Percentiles rank a stretch among this genome's conserved stretches.
Conservation (phyloP, 495 filamentous ascomycete species). For the Penicillium silybi region DNA sequence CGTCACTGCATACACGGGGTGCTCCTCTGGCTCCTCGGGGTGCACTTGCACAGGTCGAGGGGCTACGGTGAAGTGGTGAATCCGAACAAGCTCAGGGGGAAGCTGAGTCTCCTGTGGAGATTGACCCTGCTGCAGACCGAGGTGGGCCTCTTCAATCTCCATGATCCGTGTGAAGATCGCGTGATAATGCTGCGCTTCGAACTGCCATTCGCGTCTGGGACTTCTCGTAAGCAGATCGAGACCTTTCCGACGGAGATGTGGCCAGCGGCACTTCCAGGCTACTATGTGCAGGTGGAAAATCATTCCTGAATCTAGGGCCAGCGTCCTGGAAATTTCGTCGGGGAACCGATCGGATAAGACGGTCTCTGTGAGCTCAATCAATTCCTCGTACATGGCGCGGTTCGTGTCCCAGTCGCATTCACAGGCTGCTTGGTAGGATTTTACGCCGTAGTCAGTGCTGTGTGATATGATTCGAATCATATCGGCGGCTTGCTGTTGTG, state of each 20-base stretch:
- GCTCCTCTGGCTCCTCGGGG: neutral
- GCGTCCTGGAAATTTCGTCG: slow-evolving; percentile 4
- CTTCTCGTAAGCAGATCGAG: slow-evolving; percentile 10
- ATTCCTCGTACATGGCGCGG: slow-evolving; percentile 4
- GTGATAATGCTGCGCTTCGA: slow-evolving; percentile 10
- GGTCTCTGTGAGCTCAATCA: slow-evolving; percentile 3
- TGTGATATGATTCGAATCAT: slow-evolving; percentile 10
- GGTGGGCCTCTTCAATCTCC: slow-evolving; percentile 11
- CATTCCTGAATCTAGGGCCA: slow-evolving; percentile 14
- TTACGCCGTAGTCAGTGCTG: slow-evolving; percentile 2
- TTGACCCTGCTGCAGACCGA: neutral
- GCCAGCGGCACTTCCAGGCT: slow-evolving; percentile 20
- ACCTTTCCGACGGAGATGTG: slow-evolving; percentile 10
- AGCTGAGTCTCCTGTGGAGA: slow-evolving; percentile 1
- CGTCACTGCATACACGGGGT: slow-evolving; percentile 3
- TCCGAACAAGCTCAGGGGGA: slow-evolving; percentile 11
- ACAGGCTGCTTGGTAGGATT: neutral
- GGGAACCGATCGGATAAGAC: slow-evolving; percentile 8
- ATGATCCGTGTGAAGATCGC: slow-evolving; percentile 15
- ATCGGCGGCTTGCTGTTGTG: slow-evolving; percentile 7
- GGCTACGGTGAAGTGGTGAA: slow-evolving; percentile 13
- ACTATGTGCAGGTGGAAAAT: slow-evolving; percentile 17
- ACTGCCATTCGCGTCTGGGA: slow-evolving; percentile 10
- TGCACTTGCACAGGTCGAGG: neutral
- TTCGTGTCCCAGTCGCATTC: slow-evolving; percentile 15